These are phyloP conservation scores for Wallemia mellicola DNA, from an alignment of 1,284 basidiomycete species.

Conservation along the genomic window DNA sequence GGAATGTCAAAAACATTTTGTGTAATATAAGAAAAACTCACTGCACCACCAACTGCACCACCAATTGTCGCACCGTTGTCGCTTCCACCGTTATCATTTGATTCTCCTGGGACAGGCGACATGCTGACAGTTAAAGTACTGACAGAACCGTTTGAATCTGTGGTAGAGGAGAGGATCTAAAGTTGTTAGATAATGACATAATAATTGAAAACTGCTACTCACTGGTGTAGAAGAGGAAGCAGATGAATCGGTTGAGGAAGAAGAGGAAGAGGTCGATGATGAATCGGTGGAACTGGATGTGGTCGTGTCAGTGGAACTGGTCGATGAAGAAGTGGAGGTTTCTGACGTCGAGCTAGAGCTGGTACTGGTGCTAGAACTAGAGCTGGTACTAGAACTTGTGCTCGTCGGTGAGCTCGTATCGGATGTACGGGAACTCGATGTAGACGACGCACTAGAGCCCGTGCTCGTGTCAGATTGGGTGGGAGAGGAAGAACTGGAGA, in stretches of 20 bases:
- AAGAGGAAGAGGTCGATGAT: neutral
- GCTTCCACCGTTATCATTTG: neutral
- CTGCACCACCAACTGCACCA: neutral
- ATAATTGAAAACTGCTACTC: neutral
- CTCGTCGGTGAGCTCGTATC: neutral
- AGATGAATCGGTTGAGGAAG: neutral
- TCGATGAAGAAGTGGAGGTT: neutral
- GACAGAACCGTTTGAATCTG: neutral
- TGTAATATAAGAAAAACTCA: neutral
- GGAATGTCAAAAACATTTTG: neutral
- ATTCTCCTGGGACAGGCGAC: neutral
- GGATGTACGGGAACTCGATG: neutral
- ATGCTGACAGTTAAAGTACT: neutral
- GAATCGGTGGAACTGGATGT: neutral
- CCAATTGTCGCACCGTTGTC: neutral
- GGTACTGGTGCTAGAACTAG: neutral
- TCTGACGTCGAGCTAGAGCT: neutral
- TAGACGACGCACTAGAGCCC: neutral
- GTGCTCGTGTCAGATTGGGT: neutral
- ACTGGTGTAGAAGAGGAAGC: neutral
- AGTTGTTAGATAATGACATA: neutral
- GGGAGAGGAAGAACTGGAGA: neutral
- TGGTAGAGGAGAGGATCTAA: neutral
- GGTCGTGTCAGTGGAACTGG: neutral
- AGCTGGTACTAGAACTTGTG: neutral